Percentiles rank a stretch among this genome's conserved stretches.
Evolutionary conservation across 331 rosid species (phyloP).

Genomic region (Acacia concinna): DNA sequence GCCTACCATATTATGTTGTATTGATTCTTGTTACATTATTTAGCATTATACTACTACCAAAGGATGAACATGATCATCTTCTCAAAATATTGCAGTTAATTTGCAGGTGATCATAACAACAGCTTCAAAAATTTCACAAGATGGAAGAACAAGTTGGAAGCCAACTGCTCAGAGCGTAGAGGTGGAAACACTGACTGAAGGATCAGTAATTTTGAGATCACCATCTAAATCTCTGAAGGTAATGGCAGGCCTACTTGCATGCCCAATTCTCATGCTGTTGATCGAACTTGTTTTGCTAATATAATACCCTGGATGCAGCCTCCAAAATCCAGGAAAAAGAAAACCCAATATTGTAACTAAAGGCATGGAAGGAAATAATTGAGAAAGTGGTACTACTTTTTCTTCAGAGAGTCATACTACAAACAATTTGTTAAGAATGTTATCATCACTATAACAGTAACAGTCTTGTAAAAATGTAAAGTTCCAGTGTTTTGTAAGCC

Average conservation of each 20-base stretch:
- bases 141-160: slow-evolving; percentile 50
- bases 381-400: neutral
- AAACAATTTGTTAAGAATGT: too few species aligned
- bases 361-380: slow-evolving; percentile 4
- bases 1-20: neutral
- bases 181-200: slow-evolving; percentile 51
- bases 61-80: neutral
- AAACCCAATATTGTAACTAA: neutral
- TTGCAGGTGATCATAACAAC: slow-evolving; percentile 68
- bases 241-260: slow-evolving; percentile 5
- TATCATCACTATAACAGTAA: neutral
- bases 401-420: neutral
- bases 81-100: slow-evolving; percentile 35
- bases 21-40: neutral
- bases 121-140: slow-evolving; percentile 65
- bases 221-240: slow-evolving; percentile 81
- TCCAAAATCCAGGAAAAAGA: neutral
- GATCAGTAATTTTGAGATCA: slow-evolving; percentile 60
- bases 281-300: neutral
- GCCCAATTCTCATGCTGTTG: neutral
- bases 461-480: neutral
- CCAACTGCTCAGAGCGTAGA: slow-evolving; percentile 39
- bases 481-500: too few species aligned
- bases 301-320: neutral
- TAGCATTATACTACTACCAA: slow-evolving; percentile 10